Evolutionary conservation across 352 stramenopile species (phyloP).

Genomic region (Phytophthora podocarpi): DNA sequence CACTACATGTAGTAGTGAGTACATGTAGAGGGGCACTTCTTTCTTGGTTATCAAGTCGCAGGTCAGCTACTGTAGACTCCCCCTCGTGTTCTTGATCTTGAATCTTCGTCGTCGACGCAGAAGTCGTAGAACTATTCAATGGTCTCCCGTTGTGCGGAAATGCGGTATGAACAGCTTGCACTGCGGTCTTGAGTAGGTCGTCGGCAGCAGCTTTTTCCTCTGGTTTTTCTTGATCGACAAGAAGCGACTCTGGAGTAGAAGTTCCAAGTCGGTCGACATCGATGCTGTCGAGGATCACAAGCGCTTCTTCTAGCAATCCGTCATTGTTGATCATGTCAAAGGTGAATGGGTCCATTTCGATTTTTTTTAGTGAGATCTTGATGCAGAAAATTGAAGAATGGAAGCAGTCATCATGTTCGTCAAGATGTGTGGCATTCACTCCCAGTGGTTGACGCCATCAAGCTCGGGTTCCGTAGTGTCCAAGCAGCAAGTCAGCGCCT

Average conservation of each 20-base stretch:
- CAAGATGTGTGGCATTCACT: too few relatives aligned
- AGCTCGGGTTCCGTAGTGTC: too few relatives aligned
- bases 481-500: too few relatives aligned
- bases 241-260: neutral
- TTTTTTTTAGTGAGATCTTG: neutral
- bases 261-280: slow-evolving; percentile 15
- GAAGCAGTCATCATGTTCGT: neutral
- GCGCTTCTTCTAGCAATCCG: slow-evolving; percentile 23
- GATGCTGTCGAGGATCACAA: slow-evolving; percentile 26
- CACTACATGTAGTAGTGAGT: neutral
- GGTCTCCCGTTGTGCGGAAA: slow-evolving; percentile 8
- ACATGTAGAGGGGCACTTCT: neutral
- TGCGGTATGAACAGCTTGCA: slow-evolving; percentile 14
- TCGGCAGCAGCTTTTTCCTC: slow-evolving; percentile 4
- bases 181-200: slow-evolving; percentile 10
- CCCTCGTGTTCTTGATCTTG: too few relatives aligned
- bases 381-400: slow-evolving; percentile 20
- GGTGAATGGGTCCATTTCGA: slow-evolving; percentile 3
- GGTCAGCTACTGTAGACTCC: too few relatives aligned
- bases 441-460: slow-evolving; percentile 7
- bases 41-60: neutral
- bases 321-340: slow-evolving; percentile 5
- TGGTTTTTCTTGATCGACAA: neutral
- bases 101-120: neutral
- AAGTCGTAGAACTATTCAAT: too few relatives aligned